Base-by-base conservation (phyloP, 2,329 filamentous ascomycete species). In the Sporothrix brasiliensis region DNA sequence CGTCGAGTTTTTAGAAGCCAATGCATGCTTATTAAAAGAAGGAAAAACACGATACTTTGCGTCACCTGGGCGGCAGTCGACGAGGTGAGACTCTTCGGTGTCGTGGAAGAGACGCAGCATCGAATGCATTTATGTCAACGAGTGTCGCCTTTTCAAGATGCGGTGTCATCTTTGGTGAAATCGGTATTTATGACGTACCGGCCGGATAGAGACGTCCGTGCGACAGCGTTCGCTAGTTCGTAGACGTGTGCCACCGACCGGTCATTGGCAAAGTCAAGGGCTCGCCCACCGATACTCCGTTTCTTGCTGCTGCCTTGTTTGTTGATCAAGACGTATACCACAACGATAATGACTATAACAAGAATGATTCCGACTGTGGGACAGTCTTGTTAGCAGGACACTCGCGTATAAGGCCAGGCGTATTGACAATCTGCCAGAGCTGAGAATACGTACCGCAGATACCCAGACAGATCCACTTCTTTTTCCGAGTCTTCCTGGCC, bases 381-480 rank as follows among this genome's bases (percentile, higher is more conserved):
- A 9, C 19, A 14, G 30, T 34, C 1, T 9, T 19, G 61, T 67
- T 39, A 72, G 74, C 50, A 65, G 34, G 24, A 72, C 72, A 34
- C 41, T 61, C 1, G 16, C 44, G 5, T 52, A 34, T 27, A 61
- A 61, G 21, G 11, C n/a, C 19, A 14, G 2, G 39, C 13, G n/a
- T 13, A 27, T 16, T 44, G 39, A 44, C 34, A 47, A n/a, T 9
- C 49, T n/a, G 49, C 49, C 49, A 50, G 19, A 7, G 16, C 19
- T 50, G 7, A 11, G 49, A 1, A 7, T 52, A 80, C 86, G 75
- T 83, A 88, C 86, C 82, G 75, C 85, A 82, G 77, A 97, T 92
- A 76, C 90, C 89, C 75, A 97, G 82, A 84, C 93, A 97, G 79
- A 92, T 94, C 94, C 93, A 97, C 91, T 97, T 97, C 93, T 96